Base-by-base conservation (phyloP, 2,329 filamentous ascomycete species). In the Pseudogymnoascus sp. region DNA sequence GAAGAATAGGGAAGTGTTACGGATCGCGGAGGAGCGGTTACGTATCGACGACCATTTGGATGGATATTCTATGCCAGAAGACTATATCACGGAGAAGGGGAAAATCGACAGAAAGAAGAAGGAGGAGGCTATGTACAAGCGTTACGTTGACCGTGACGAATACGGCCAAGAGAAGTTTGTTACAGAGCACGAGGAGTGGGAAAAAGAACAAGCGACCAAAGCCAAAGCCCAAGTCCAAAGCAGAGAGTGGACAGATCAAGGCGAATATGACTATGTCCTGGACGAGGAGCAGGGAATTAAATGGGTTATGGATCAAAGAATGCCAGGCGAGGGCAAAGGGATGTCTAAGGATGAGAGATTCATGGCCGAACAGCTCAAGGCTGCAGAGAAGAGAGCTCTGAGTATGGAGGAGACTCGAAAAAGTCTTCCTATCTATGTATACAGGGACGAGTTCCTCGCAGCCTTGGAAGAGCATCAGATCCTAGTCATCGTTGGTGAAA, bases 171-270 rank as follows among this genome's bases (percentile, higher is more conserved):
- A 97, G 73, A 88, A 88, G 69, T 95, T 91, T 69, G 85, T 96
- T 64, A 96, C 92, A 0, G 94, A 99, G 73, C 90, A 96, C 67
- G 92, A 99, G 66, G 90, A 96, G 71, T 99, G 93, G 93, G 94
- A 99, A 73, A 80, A 85, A 64, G 93, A 97, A 72, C 93, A 97
- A 76, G 84, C 89, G 0, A 82, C 87, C 63, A 95, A 95, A 74
- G 92, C 91, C 5, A 94, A 93, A 73, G 87, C 91, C 1, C 92
- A 96, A 73, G 91, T 96, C 64, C 82, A 85, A 67, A 84, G 86
- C 62, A 78, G 85, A 0, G 91, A 95, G 71, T 82, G 87, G 37
- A 85, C 89, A 12, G 87, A 92, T 61, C 87, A 92, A 67, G 87
- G 87, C 11, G 88, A 95, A 64, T 99, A 97, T 73, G 90, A 94